Base-by-base conservation (phyloP, 2,329 filamentous ascomycete genomes). In the Phoma sp. region DNA sequence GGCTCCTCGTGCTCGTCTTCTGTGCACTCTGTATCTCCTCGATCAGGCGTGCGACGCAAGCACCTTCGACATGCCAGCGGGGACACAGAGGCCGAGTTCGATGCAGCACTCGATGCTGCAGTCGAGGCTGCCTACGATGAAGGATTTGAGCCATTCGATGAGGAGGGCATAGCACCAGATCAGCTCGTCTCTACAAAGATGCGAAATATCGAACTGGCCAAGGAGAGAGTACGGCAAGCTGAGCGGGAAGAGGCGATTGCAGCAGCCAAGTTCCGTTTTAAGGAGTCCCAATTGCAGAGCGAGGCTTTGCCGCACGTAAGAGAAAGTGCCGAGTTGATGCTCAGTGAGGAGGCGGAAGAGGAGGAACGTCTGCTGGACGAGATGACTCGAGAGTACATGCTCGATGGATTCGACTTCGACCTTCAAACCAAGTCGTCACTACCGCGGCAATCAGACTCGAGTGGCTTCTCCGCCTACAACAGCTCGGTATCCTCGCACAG, bases 91-190 rank as follows among this genome's bases (percentile, higher is more conserved):
- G 89, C 90, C 6, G 93, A 96, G 69, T 96, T 98, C 62, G 93
- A 97, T 75, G 92, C 91, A 7, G 95, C 95, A 4, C 81, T 98
- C 38, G 93, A 98, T 76, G 93, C 93, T 23, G 95, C 95, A 11
- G 93, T 98, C 7, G 95, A 98, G 74, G 93, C 93, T 45, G 95
- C 93, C 4, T 99, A 98, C 72, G 89, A 96, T 71, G 92, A 97
- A 59, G 90, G 90, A 0, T 90, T 91, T 59, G 92, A 96, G 69
- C 89, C 89, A 4, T 86, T 84, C 72, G 77, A 79, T 23, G 75
- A 80, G 25, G 22, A 79, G 83, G 7, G 80, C 79, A 53, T 65
- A 55, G 60, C 66, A 23, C 60, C 70, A 24, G 61, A 66, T 11
- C 70, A 75, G 53, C 58, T 69, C 65, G 59, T 68, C 62, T 57